Evolutionary conservation across 352 stramenopile genomes (phyloP), one percentile per base, ranked within the genome.

Genomic region (Phytophthora aleatoria): DNA sequence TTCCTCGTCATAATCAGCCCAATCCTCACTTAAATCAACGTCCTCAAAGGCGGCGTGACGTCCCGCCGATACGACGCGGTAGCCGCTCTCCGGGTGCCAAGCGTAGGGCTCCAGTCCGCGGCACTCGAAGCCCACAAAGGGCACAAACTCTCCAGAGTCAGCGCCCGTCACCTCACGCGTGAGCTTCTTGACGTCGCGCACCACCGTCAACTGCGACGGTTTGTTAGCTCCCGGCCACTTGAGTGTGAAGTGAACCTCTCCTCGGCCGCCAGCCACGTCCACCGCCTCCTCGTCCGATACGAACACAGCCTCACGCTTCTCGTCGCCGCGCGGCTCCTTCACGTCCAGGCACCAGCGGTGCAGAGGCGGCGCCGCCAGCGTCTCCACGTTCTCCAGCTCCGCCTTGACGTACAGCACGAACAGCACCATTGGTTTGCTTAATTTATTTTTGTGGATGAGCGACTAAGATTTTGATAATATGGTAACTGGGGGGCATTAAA

Each of bases 381-480:
- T 83, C 67, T 83, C 83, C 3, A 96, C 77, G 69, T 95, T 94
- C 84, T 96, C 86, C 27, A 96, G 77, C 4, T 96, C 87, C 9
- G 85, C 89, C 71, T 95, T 95, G 11, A 96, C 79, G 67, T 91
- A 93, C 49, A 96, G 74, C 73, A 95, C 83, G 64, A 87, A 92
- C 28, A 95, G 72, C 64, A 93, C 86, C 87, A 95, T 95, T 6
- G 2, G 1, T 39, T 20, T 20, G 20, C 20, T 20, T 20, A 20
- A 20, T 20, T 20, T 20, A 20, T 20, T 16, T 41, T 41, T 16
- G 35, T 41, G 35, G 16, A 20, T 20, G 20, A 20, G 20, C 20
- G 20, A 20, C 20, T 20, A 20, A 20, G 20, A 20, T 20, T 20
- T 20, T 20, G 20, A 20, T 20, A 20, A 20, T 20, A 20, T 20